Base-by-base conservation (phyloP, 805 yeast genomes). In the Monosporozyma yasuniensis region DNA sequence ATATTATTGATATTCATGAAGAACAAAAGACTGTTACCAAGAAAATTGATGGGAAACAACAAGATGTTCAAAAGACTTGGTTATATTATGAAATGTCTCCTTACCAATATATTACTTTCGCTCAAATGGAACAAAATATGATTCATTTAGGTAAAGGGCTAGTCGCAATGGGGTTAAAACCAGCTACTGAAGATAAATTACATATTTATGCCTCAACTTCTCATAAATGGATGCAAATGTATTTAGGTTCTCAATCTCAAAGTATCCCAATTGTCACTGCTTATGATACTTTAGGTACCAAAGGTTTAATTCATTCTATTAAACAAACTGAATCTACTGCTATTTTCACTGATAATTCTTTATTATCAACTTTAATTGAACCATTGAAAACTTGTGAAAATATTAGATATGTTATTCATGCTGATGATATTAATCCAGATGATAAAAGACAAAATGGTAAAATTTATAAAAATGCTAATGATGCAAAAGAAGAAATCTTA, bases 191-290 rank as follows among this genome's bases (percentile, higher is more conserved):
- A 30, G 83, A 82, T 56, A 79, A 78, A 57, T 65, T 91, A 58
- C 96, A 89, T 67, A 77, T 91, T 49, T 93, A 83, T 69, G 96
- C 96, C 23, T 68, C 86, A 19, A 93, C 99, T 12, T 85, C 95
- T 14, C 83, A 79, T 50, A 80, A 80, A 63, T 91, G 98, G 98
- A 79, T 91, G 87, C 85, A 87, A 70, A 78, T 87, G 30, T 91
- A 81, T 56, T 67, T 87, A 52, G 96, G 90, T 14, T 76, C 87
- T 48, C 79, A 80, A 59, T 73, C 89, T 47, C 96, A 88, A 68
- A 70, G 77, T 46, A 83, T 93, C 52, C 86, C 98, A 22, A 77
- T 85, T 50, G 98, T 89, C 39, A 93, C 99, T 14, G 98, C 99
- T 37, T 93, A 93, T 68, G 97, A 90, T 67, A 88, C 96, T 42